Evolutionary conservation across 2,329 filamentous ascomycete genomes (phyloP), one percentile per base, ranked within the genome.

Genomic region (Tolypocladium endophyticum): DNA sequence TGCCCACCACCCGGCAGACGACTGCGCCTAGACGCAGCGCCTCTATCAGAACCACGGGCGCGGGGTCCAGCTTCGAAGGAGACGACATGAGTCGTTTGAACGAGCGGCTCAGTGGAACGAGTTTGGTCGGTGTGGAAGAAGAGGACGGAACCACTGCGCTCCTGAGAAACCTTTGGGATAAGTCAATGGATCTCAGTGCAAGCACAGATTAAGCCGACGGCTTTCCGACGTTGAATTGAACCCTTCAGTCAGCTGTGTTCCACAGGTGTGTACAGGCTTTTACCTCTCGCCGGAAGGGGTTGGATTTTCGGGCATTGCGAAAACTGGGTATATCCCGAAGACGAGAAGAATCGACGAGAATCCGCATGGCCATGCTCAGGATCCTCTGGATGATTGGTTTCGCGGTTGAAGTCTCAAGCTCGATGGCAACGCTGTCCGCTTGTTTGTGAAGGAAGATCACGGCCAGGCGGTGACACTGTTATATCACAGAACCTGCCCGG

Each of bases 121-220:
- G 79, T 59, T 70, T 79, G 2, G 76, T 77, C 0, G 79, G 79
- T 1, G 75, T 77, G 3, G 75, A 78, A 28, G 80, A 80, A 33
- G 79, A 81, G 56, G 79, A 82, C 56, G 78, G 76, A 12, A 79
- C 81, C 1, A 72, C 77, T 1, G 73, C 79, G 5, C 65, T 86
- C 52, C 71, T 87, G 58, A 75, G 83, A 59, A 82, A 81, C 62
- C 70, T 87, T 56, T 87, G 84, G 84, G 83, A 87, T 54, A 86
- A 82, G 75, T 81, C 77, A 56, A 73, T 78, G 69, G 81, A 85
- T 65, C 71, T 85, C 60, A 81, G 81, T 65, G 79, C 79, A 35
- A 85, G 83, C 66, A 65, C 67, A 14, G 66, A 69, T 43, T 70
- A 56, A 60, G 57, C 11, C 1, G 33, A 57, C 43, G 45, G 12